Conservation (phyloP, 306 rosid species). For the Gynostemma pentaphyllum region DNA sequence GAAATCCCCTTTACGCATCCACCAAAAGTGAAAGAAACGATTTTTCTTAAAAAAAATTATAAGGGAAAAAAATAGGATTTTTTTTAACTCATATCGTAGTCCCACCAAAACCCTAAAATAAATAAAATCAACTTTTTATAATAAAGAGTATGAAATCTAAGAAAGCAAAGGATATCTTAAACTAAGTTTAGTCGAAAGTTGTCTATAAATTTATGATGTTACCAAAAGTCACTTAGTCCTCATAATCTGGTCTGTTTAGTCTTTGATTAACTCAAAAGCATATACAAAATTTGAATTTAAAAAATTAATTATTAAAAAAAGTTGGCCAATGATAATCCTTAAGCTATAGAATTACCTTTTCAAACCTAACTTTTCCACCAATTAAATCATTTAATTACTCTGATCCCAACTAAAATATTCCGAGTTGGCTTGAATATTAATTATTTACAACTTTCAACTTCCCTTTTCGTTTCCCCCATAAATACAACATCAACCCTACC, state of each 20-base stretch:
- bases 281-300: neutral
- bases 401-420: neutral
- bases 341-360: neutral
- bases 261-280: neutral
- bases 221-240: neutral
- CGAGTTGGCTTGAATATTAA: slow-evolving; percentile 1
- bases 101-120: slow-evolving; percentile 1
- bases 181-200: slow-evolving; percentile 5
- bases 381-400: neutral
- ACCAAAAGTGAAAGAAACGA: neutral
- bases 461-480: neutral
- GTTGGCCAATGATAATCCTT: neutral
- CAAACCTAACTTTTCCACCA: neutral
- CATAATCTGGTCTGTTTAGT: neutral
- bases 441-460: neutral
- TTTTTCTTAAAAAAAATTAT: neutral
- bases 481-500: neutral
- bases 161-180: neutral
- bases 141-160: slow-evolving; percentile 4
- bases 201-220: neutral
- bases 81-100: neutral
- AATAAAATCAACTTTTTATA: neutral
- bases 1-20: neutral
- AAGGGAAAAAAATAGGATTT: neutral
- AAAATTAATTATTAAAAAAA: too few relatives aligned